Conservation (phyloP, 148 eudicot species). For the Tetragonia tetragonoides region DNA sequence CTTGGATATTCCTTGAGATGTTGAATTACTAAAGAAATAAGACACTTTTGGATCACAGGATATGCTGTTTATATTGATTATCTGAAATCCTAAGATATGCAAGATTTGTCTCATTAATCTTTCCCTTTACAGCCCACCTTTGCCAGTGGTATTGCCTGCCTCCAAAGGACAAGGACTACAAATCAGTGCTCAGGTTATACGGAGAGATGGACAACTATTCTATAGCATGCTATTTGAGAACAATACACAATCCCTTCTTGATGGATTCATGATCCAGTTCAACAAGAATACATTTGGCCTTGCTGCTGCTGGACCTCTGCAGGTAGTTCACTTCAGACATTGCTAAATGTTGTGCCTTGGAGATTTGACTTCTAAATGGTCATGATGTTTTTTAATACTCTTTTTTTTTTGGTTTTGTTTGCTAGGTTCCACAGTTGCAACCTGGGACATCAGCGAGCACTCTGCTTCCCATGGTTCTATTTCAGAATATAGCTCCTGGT, state of each 20-base stretch:
- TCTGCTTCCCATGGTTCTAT: conserved; percentile 86
- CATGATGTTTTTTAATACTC: not conserved
- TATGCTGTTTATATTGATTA: not conserved
- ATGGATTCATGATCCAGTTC: conserved; percentile 97
- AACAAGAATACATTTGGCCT: conserved; percentile 94
- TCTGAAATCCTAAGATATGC: not conserved
- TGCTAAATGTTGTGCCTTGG: not conserved
- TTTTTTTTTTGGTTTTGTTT: conserved; percentile 4
- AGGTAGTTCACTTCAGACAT: conserved; percentile 41
- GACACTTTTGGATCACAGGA: not conserved
- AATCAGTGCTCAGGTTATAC: conserved; percentile 78
- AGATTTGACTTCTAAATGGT: not conserved
- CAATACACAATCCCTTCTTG: conserved; percentile 65
- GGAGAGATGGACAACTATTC: conserved; percentile 86
- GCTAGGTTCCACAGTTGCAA: conserved; percentile 74
- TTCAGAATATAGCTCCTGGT: conserved; percentile 85
- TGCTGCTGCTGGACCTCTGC: conserved; percentile 84
- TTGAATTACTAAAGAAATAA: no score
- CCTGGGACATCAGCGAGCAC: conserved; percentile 79
- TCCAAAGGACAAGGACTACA: conserved; percentile 87
- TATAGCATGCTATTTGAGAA: conserved; percentile 88
- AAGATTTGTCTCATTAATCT: conserved; percentile 1
- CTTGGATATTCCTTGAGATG: no score
- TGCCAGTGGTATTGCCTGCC: conserved; percentile 80
- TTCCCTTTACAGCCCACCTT: conserved; percentile 67